Evolutionary conservation across 768 basidiomycete genomes (phyloP).

Genomic region (Serendipita sp.): DNA sequence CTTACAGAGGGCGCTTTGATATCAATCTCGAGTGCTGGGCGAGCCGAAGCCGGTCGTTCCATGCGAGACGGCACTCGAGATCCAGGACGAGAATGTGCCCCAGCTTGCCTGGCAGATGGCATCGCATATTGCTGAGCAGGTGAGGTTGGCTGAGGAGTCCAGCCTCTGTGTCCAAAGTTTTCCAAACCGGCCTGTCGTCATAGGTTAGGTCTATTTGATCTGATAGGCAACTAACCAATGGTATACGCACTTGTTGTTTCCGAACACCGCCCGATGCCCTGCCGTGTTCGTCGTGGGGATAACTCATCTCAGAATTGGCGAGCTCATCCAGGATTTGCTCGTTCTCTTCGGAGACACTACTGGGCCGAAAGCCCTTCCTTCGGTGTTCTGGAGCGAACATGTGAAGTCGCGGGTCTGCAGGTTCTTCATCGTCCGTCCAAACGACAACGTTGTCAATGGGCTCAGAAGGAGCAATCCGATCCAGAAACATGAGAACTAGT

Average conservation of each 20-base stretch:
- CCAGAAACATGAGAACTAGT: neutral
- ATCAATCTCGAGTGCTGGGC: neutral
- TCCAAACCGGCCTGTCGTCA: neutral
- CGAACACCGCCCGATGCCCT: neutral
- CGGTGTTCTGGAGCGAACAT: slow-evolving; percentile 1
- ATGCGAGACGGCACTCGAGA: slow-evolving; percentile 2
- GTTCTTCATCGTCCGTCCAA: slow-evolving; percentile 5
- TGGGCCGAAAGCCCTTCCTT: neutral
- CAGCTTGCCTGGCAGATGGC: neutral
- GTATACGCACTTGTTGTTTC: neutral
- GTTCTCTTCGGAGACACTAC: neutral
- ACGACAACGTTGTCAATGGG: slow-evolving; percentile 1
- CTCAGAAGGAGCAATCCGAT: slow-evolving; percentile 1
- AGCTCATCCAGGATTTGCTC: slow-evolving; percentile 5
- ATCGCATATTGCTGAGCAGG: neutral
- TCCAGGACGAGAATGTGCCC: neutral
- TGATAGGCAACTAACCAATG: neutral
- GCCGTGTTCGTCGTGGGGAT: neutral
- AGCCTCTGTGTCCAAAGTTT: neutral
- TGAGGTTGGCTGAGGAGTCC: neutral
- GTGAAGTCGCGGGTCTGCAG: neutral
- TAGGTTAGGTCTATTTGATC: neutral
- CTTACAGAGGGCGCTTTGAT: neutral
- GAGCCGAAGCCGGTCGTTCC: neutral
- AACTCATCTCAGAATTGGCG: slow-evolving; percentile 1